phyloP scores from a whole-genome alignment of 2,329 filamentous ascomycete species.

The Microcyclospora pomicola region DNA sequence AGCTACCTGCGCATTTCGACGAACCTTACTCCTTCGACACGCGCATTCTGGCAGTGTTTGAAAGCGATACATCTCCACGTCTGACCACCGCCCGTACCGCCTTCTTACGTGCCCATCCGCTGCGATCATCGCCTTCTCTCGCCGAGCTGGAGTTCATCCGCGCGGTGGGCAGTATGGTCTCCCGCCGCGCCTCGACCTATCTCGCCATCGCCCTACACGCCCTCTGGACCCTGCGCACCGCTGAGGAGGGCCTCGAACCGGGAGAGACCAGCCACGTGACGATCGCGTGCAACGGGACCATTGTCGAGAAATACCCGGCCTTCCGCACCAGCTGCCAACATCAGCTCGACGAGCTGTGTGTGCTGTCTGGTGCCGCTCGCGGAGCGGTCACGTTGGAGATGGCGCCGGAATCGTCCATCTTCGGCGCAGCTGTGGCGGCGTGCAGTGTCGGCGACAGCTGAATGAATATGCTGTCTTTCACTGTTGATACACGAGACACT shows the following conservation, averaged over 20 bases:
- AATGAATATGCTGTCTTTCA: background rate
- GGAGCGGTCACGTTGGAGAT: conserved; percentile 48
- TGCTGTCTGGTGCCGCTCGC: conserved; percentile 24
- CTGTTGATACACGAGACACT: too few relatives aligned
- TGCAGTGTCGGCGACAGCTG: conserved; percentile 1
- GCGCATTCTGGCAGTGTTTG: conserved; percentile 43
- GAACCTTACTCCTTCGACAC: conserved; percentile 47
- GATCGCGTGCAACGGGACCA: conserved; percentile 66
- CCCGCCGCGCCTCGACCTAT: conserved; percentile 46
- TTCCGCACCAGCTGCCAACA: conserved; percentile 50
- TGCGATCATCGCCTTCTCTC: conserved; percentile 27
- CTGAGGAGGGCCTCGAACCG: conserved; percentile 30
- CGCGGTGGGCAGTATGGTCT: conserved; percentile 39
- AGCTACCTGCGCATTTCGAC: conserved; percentile 39
- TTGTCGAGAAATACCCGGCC: conserved; percentile 63
- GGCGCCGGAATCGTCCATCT: conserved; percentile 59
- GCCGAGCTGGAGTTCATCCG: conserved; percentile 38
- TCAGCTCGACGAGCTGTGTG: conserved; percentile 46
- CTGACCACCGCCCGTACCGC: conserved; percentile 29
- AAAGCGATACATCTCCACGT: conserved; percentile 31
- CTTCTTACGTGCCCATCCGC: conserved; percentile 39
- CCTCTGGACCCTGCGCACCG: conserved; percentile 40
- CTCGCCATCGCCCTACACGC: conserved; percentile 51
- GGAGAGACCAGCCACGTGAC: conserved; percentile 25
- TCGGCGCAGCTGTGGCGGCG: conserved; percentile 58